Evolutionary conservation across 192 early-diverging fungal species (phyloP), one percentile per base, ranked within the genome.

Genomic region (Glomus cerebriforme): DNA sequence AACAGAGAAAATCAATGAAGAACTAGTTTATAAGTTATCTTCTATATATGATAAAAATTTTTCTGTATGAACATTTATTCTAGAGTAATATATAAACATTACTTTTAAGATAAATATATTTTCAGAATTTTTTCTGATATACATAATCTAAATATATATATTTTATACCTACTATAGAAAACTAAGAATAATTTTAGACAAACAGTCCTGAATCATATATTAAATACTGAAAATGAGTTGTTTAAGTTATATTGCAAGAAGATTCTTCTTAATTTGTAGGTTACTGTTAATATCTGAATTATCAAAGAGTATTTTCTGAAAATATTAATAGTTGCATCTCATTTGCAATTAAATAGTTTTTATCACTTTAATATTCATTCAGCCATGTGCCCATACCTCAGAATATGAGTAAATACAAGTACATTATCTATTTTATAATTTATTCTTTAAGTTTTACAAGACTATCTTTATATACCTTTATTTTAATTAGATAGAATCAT

Each of bases 191-290:
- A 75, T 47, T 75, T 75, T 63, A 63, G 35, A n/a, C 39, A 0
- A 15, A 59, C 60, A 63, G 59, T 60, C 17, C n/a, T 27, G n/a
- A 17, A 47, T 75, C 29, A 73, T 15, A 26, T 67, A 8, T n/a
- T 47, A 59, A 0, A 59, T 8, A 64, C 63, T 64, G 29, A 12
- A 64, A 29, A 64, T 73, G 68, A 78, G 19, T 54, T 59, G 7
- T 79, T 79, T 49, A 27, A 63, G 35, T 27, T 72, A 8, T 79
- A 79, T 27, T 79, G 68, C 43, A 31, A 79, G 35, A 79, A 79
- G 32, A 54, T 78, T 78, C 77, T 78, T 43, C 65, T 78, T n/a
- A 39, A 79, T 59, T 79, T 79, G 77, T 79, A 69, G 12, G 77
- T 66, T 69, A 35, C 35, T n/a, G 9, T 69, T 69, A 43, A 69